phyloP scores from a whole-genome alignment of 345 rosid genomes.

The Populus simonii region DNA sequence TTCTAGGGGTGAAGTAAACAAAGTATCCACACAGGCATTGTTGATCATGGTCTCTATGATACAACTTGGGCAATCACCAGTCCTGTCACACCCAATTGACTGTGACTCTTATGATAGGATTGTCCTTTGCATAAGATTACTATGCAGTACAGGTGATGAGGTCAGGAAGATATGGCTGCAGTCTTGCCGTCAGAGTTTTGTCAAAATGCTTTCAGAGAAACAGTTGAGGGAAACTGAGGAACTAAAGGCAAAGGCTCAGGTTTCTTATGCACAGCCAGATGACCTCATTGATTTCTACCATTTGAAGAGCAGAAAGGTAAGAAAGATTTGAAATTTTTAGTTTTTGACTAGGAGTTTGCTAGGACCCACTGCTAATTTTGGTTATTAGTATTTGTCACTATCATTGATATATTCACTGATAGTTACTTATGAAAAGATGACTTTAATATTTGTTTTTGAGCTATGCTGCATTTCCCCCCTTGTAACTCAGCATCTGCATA shows the following conservation, averaged over 20 bases:
- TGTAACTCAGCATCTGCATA: neutral
- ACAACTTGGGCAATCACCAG: slow-evolving; percentile 89
- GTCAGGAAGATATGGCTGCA: slow-evolving; percentile 83
- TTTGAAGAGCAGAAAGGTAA: slow-evolving; percentile 95
- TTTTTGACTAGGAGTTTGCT: neutral
- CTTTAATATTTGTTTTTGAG: neutral
- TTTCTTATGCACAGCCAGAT: slow-evolving; percentile 94
- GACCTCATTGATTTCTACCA: slow-evolving; percentile 98
- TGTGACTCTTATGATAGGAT: slow-evolving; percentile 88
- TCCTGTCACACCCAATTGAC: slow-evolving; percentile 90
- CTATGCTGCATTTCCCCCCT: neutral
- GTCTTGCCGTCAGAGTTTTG: slow-evolving; percentile 89
- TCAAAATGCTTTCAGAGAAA: slow-evolving; percentile 92
- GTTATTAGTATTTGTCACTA: neutral
- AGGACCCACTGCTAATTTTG: neutral
- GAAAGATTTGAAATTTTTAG: neutral
- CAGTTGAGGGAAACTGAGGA: slow-evolving; percentile 82
- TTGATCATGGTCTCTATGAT: slow-evolving; percentile 88
- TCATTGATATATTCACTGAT: neutral
- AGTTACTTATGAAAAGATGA: neutral
- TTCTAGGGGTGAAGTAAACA: slow-evolving; percentile 71
- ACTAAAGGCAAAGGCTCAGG: slow-evolving; percentile 87
- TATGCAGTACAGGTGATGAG: slow-evolving; percentile 79
- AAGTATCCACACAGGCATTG: slow-evolving; percentile 57
- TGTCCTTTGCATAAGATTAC: slow-evolving; percentile 68